Base-by-base conservation (phyloP, 129 eudicot species). In the Escallonia herrerae region DNA sequence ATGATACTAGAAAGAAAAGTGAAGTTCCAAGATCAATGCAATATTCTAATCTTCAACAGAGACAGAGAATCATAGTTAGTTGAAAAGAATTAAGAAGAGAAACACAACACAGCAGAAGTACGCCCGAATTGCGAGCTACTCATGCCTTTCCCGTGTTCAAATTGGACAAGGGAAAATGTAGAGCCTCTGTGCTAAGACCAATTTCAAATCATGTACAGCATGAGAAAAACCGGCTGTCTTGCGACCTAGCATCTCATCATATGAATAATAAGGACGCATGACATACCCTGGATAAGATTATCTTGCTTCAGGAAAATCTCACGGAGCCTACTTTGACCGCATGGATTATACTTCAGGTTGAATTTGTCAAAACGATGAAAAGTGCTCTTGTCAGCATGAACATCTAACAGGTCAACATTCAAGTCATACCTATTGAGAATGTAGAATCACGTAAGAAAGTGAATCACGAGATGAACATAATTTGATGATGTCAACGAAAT, bases 301-400 rank as follows among this genome's bases (percentile, higher is more conserved):
- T 94, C 99, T 74, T 94, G 99, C 85, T 94, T 94, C 74, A 94
- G 74, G 76, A 94, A 94, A 69, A 94, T 94, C 66, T 94, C 99
- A 75, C 99, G 78, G 62, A 94, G 99, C 78, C 99, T 83, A 82
- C 99, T 94, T 70, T 94, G 99, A 76, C 99, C 99, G 75, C 99
- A 94, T 12, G 99, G 99, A 80, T 94, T 94, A 71, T 94, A 94
- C 83, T 94, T 94, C 53, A 94, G 87, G 68, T 94, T 94, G 61
- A 94, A 94, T 78, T 94, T 94, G 78, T 94, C 99, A 80, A 94
- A 94, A 56, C 99, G 99, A 73, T 94, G 99, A 62, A 94, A 94
- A 43, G 99, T 94, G 79, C 99, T 94, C 86, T 94, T 94, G 88
- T 94, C 99, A 59, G 99, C 99, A 84, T 94, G 99, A 62, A 94